Evolutionary conservation across 225 moss, liverwort and hornwort species (phyloP).

Genomic region (Pseudoscleropodium purum): DNA sequence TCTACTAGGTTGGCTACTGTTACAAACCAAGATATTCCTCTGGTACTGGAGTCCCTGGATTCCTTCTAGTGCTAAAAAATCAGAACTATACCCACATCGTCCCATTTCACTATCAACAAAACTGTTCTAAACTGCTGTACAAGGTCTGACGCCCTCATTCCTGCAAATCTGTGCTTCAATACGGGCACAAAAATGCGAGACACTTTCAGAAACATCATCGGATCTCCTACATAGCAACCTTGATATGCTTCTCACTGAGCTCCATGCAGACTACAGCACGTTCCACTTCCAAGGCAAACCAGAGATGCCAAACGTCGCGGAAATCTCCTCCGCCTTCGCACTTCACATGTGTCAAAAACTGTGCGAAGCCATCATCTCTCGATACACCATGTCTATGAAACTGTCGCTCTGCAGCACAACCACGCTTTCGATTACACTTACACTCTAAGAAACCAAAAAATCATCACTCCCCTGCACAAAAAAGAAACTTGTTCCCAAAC

Average conservation of each 20-base stretch:
- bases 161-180: conserved; percentile 9
- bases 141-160: conserved; percentile 35
- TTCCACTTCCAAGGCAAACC: not conserved
- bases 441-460: not conserved
- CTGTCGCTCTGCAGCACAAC: conserved; percentile 66
- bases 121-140: conserved; percentile 62
- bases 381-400: conserved; percentile 92
- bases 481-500: not conserved
- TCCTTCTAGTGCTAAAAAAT: conserved; percentile 14
- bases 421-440: not conserved
- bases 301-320: conserved; percentile 14
- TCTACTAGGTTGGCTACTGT: not conserved
- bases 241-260: not conserved
- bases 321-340: not conserved
- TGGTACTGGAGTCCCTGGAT: not conserved
- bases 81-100: conserved; percentile 19
- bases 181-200: conserved; percentile 13
- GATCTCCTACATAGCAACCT: not conserved
- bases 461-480: not conserved
- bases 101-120: conserved; percentile 51
- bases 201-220: conserved; percentile 12
- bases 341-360: conserved; percentile 24
- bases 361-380: conserved; percentile 77
- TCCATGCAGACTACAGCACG: conserved; percentile 18
- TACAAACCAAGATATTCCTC: conserved; percentile 5